phyloP scores from a whole-genome alignment of 805 yeast species.

The Millerozyma miso region DNA sequence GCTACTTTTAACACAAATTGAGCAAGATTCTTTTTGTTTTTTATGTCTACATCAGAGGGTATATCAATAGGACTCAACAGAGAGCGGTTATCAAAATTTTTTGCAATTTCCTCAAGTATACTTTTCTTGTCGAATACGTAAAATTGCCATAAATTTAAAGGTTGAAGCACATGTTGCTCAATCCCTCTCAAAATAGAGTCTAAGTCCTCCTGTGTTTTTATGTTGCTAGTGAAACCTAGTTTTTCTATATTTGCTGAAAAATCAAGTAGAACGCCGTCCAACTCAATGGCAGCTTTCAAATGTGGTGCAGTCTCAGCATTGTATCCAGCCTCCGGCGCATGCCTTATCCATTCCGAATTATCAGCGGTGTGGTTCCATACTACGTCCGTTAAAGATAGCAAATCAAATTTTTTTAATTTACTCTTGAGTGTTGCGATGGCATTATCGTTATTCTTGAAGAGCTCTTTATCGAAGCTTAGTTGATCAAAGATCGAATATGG shows the following conservation, averaged over 20 bases:
- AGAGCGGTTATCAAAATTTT: slow-evolving; percentile 27
- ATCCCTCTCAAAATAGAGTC: slow-evolving; percentile 62
- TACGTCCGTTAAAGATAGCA: slow-evolving; percentile 82
- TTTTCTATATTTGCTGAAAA: slow-evolving; percentile 57
- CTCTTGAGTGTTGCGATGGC: slow-evolving; percentile 47
- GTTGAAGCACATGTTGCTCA: slow-evolving; percentile 60
- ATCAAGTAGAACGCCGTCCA: slow-evolving; percentile 64
- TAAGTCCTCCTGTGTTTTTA: slow-evolving; percentile 53
- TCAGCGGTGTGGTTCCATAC: slow-evolving; percentile 95
- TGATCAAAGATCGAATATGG: slow-evolving; percentile 93
- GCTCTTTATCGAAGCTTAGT: slow-evolving; percentile 61
- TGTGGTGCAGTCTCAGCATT: slow-evolving; percentile 87
- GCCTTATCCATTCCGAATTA: slow-evolving; percentile 79
- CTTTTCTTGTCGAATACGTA: slow-evolving; percentile 65
- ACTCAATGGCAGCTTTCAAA: slow-evolving; percentile 74
- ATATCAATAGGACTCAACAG: slow-evolving; percentile 32
- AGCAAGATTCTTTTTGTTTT: slow-evolving; percentile 43
- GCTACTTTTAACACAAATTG: slow-evolving; percentile 42
- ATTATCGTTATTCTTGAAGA: slow-evolving; percentile 53
- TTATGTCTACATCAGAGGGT: slow-evolving; percentile 37
- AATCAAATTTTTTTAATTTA: slow-evolving; percentile 51
- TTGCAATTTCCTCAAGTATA: slow-evolving; percentile 32
- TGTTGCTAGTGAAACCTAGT: slow-evolving; percentile 58
- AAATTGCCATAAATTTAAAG: slow-evolving; percentile 79
- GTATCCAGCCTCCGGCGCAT: slow-evolving; percentile 90